Conservation (phyloP, 2,329 filamentous ascomycete genomes). For the Talaromyces sp. region DNA sequence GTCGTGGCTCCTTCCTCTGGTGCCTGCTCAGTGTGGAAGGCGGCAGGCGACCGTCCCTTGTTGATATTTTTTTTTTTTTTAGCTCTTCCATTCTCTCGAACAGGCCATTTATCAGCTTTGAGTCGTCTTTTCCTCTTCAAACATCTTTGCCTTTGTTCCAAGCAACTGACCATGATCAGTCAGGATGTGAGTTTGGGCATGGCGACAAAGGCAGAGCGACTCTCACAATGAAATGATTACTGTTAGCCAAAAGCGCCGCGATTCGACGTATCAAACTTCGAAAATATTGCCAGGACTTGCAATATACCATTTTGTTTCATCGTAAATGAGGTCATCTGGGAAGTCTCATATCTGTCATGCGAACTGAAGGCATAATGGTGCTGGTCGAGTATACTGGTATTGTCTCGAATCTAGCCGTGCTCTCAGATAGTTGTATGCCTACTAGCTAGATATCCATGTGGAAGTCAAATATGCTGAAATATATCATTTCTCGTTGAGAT, state of each 20-base stretch:
- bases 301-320: no score
- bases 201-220: not conserved
- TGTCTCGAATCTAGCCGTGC: no score
- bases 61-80: not conserved
- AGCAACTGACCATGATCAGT: not conserved
- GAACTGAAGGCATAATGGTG: no score
- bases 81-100: not conserved
- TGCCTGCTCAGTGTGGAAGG: not conserved
- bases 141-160: not conserved
- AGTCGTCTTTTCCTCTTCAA: not conserved
- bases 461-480: no score
- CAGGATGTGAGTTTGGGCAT: not conserved
- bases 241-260: not conserved
- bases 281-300: no score
- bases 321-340: no score
- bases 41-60: not conserved
- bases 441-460: no score
- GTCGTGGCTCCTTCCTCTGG: not conserved
- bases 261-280: not conserved
- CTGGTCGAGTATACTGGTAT: no score
- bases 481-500: no score
- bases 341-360: no score
- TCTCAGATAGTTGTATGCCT: no score
- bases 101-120: not conserved
- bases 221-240: not conserved